Evolutionary conservation across 192 early-diverging fungal species (phyloP).

Genomic region (Rhizophagus clarus): DNA sequence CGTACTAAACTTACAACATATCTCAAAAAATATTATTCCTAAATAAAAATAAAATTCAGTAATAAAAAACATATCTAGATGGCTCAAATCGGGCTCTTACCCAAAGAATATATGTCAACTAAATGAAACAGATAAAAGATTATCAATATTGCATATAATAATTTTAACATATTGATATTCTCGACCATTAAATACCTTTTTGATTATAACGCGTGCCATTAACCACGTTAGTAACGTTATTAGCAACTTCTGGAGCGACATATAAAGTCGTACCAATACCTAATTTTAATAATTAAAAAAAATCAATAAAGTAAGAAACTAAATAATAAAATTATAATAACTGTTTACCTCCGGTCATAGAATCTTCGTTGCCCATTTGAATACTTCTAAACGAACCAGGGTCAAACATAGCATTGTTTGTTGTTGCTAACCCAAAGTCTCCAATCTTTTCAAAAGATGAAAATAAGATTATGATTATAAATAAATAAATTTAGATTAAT

Average conservation of each 20-base stretch:
- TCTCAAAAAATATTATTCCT: conserved; percentile 76
- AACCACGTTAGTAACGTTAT: conserved; percentile 43
- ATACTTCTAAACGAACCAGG: conserved; percentile 37
- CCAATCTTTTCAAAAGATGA: conserved; percentile 45
- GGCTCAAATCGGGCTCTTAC: background rate
- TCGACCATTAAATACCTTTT: conserved; percentile 40
- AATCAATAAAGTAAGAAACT: background rate
- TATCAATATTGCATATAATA: background rate
- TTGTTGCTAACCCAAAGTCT: conserved; percentile 77
- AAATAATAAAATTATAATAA: background rate
- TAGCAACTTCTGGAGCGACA: conserved; percentile 62
- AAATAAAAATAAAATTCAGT: background rate
- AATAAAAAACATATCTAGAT: background rate
- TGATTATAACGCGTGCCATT: conserved; percentile 66
- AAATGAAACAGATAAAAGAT: background rate
- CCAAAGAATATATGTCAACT: conserved; percentile 84
- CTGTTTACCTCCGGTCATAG: conserved; percentile 62
- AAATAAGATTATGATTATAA: background rate
- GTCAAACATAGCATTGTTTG: conserved; percentile 41
- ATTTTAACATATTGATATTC: background rate
- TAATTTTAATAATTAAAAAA: background rate
- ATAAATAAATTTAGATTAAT: background rate
- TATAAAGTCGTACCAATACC: conserved; percentile 91
- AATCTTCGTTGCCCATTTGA: conserved; percentile 51
- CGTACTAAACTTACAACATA: conserved; percentile 72